phyloP scores from a whole-genome alignment of 202 grass and related monocot species.

The Setaria viridis region DNA sequence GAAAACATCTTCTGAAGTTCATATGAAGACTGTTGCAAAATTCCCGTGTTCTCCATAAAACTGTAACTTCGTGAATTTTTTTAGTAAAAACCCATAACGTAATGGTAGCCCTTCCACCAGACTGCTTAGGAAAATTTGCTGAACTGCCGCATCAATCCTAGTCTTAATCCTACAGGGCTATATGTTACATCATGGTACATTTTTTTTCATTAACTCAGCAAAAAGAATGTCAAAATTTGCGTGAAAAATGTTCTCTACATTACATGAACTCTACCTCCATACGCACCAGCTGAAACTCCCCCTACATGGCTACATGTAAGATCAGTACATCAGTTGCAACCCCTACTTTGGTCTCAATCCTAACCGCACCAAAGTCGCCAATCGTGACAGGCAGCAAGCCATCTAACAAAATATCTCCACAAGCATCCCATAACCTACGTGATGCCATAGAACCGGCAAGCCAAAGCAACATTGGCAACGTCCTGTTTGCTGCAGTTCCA shows the following conservation, averaged over 20 bases:
- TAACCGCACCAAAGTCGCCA: slow-evolving; percentile 9
- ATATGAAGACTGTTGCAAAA: not conserved
- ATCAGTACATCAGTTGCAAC: slow-evolving; percentile 33
- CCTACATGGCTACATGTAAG: slow-evolving; percentile 21
- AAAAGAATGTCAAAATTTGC: slow-evolving; percentile 58
- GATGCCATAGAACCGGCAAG: not conserved
- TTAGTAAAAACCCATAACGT: not conserved
- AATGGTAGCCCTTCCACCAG: not conserved
- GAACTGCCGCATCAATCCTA: not conserved
- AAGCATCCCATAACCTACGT: slow-evolving; percentile 26
- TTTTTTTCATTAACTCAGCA: not conserved
- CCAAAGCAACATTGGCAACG: slow-evolving; percentile 24
- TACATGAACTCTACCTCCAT: slow-evolving; percentile 32
- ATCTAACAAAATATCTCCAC: slow-evolving; percentile 28
- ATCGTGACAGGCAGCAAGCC: slow-evolving; percentile 18
- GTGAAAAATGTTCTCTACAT: slow-evolving; percentile 18
- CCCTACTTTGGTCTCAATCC: not conserved
- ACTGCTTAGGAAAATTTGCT: not conserved
- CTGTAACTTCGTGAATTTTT: not conserved
- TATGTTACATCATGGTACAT: not conserved
- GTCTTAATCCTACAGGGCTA: not conserved
- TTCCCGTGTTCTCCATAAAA: not conserved
- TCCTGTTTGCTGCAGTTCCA: slow-evolving; percentile 16
- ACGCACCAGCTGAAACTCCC: slow-evolving; percentile 1
- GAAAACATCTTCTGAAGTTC: not conserved